These are phyloP conservation scores for Blakeslea trispora DNA, from an alignment of 371 early-diverging fungal genomes.

Conservation along the genomic window DNA sequence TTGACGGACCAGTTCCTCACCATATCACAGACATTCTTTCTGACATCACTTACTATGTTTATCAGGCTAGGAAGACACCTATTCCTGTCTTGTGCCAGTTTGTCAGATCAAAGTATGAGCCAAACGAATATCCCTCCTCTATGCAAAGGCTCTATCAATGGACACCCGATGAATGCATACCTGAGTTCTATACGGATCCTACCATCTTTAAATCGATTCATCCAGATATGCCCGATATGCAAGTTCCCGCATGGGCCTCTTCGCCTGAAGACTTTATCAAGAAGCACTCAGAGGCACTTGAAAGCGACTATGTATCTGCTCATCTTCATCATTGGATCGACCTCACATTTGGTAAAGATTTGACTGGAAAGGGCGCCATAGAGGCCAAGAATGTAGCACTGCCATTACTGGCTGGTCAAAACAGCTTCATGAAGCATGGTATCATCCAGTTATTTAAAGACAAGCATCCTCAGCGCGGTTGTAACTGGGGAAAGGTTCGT, in stretches of 20 bases:
- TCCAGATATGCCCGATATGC: conserved; percentile 69
- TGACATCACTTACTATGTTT: conserved; percentile 73
- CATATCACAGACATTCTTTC: conserved; percentile 73
- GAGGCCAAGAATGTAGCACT: conserved; percentile 75
- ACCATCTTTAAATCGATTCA: conserved; percentile 68
- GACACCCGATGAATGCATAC: conserved; percentile 80
- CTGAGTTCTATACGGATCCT: conserved; percentile 71
- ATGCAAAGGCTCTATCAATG: conserved; percentile 66
- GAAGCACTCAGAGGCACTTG: conserved; percentile 70
- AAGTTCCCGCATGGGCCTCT: conserved; percentile 67
- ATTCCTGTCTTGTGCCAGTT: conserved; percentile 71
- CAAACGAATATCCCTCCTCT: conserved; percentile 70
- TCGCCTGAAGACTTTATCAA: conserved; percentile 71
- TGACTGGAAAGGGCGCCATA: conserved; percentile 75
- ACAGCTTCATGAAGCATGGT: conserved; percentile 75
- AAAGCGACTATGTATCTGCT: conserved; percentile 78
- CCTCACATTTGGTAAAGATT: conserved; percentile 80
- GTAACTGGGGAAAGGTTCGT: conserved; percentile 45
- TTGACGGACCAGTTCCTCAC: conserved; percentile 69
- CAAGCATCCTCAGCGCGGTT: conserved; percentile 67
- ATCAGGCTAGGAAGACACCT: conserved; percentile 67
- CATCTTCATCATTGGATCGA: conserved; percentile 85
- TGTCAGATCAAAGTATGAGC: conserved; percentile 71
- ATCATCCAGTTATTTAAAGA: conserved; percentile 74
- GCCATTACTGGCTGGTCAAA: conserved; percentile 63